These are phyloP conservation scores for Massariosphaeria phaeospora DNA, from an alignment of 495 filamentous ascomycete genomes.

Conservation along the genomic window DNA sequence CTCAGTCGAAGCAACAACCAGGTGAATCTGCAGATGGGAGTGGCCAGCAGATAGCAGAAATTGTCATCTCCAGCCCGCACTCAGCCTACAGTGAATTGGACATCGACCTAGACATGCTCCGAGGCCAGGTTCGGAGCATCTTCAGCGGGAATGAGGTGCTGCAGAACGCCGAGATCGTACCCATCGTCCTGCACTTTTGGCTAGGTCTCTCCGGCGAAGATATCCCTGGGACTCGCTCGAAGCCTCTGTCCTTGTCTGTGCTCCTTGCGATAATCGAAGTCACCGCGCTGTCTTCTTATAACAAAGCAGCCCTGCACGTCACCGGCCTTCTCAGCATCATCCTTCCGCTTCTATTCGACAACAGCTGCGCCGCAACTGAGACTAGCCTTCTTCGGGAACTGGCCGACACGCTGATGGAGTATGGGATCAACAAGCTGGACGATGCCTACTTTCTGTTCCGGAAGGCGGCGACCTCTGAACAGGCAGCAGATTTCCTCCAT, in stretches of 20 bases:
- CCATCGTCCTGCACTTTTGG: slow-evolving; percentile 63
- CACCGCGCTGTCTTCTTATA: slow-evolving; percentile 59
- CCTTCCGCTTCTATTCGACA: slow-evolving; percentile 61
- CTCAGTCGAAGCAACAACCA: not conserved
- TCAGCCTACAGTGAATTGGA: slow-evolving; percentile 22
- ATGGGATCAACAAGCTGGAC: slow-evolving; percentile 69
- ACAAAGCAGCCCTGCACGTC: slow-evolving; percentile 69
- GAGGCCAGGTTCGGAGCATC: slow-evolving; percentile 36
- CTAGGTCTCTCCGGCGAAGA: slow-evolving; percentile 48
- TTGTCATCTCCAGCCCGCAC: slow-evolving; percentile 13
- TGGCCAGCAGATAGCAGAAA: not conserved
- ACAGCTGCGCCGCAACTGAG: slow-evolving; percentile 21
- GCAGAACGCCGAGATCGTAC: slow-evolving; percentile 60
- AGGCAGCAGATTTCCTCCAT: slow-evolving; percentile 67
- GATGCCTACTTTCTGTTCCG: slow-evolving; percentile 75
- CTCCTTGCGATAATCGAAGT: slow-evolving; percentile 52
- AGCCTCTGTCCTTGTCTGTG: slow-evolving; percentile 55
- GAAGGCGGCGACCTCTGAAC: slow-evolving; percentile 54
- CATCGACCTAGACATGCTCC: slow-evolving; percentile 18
- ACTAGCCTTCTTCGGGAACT: slow-evolving; percentile 52
- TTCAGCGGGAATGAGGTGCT: slow-evolving; percentile 53
- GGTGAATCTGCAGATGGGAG: not conserved
- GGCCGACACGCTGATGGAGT: slow-evolving; percentile 53
- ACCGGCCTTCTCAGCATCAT: slow-evolving; percentile 71
- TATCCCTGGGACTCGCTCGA: slow-evolving; percentile 31